These are phyloP conservation scores for Russula sp. DNA, from an alignment of 768 basidiomycete species.

Conservation along the genomic window DNA sequence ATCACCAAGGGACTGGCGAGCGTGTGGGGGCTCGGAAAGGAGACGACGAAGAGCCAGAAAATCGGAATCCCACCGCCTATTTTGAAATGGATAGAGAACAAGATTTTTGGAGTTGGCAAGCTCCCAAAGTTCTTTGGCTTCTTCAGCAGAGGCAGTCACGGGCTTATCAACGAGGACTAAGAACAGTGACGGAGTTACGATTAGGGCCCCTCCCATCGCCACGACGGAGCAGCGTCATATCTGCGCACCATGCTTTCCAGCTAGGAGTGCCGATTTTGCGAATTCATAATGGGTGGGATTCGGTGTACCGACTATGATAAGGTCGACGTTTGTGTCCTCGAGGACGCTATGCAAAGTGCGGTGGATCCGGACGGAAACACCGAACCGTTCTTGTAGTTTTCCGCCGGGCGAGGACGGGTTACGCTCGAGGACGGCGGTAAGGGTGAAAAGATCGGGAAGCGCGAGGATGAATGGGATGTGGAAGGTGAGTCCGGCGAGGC, in stretches of 20 bases:
- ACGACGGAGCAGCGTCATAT: not conserved
- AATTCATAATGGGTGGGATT: slow-evolving; percentile 66
- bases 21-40: slow-evolving; percentile 43
- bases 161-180: slow-evolving; percentile 78
- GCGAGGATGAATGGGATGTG: slow-evolving; percentile 75
- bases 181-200: not conserved
- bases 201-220: not conserved
- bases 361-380: slow-evolving; percentile 49
- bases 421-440: slow-evolving; percentile 70
- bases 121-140: slow-evolving; percentile 53
- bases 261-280: slow-evolving; percentile 55
- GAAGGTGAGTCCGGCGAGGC: slow-evolving; percentile 70
- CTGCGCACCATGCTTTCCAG: slow-evolving; percentile 62
- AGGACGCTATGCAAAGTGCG: slow-evolving; percentile 54
- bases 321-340: slow-evolving; percentile 55
- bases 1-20: slow-evolving; percentile 49
- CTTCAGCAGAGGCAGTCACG: slow-evolving; percentile 48
- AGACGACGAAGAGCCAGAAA: slow-evolving; percentile 59
- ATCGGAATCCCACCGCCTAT: slow-evolving; percentile 74
- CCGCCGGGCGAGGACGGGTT: slow-evolving; percentile 54
- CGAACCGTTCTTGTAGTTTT: slow-evolving; percentile 60
- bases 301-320: slow-evolving; percentile 62
- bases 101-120: slow-evolving; percentile 54
- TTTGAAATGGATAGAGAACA: slow-evolving; percentile 66
- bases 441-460: slow-evolving; percentile 58